Percentiles rank a stretch among this genome's conserved stretches.
Conservation (phyloP, 176 grass and related monocot species). For the Oryza longistaminata region DNA sequence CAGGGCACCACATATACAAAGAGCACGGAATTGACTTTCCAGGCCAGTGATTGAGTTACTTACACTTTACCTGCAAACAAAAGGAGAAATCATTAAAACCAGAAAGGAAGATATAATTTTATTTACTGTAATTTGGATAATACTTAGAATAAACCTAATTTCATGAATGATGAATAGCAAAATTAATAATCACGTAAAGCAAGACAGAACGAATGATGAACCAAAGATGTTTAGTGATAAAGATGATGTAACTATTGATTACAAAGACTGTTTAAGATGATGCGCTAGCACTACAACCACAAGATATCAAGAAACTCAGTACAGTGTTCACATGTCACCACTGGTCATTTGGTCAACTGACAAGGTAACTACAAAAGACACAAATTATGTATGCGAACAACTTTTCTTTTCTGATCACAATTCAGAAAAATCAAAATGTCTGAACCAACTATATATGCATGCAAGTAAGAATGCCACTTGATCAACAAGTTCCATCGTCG, state of each 20-base stretch:
- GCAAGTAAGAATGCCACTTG: background rate
- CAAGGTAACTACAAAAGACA: background rate
- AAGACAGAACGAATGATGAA: background rate
- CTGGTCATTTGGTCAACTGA: background rate
- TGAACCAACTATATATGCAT: conserved; percentile 12
- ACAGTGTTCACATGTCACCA: conserved; percentile 6
- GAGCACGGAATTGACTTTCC: background rate
- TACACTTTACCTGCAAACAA: conserved; percentile 96
- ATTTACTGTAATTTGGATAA: background rate
- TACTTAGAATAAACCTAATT: background rate
- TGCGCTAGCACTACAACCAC: background rate
- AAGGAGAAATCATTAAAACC: conserved; percentile 35
- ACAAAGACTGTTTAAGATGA: background rate
- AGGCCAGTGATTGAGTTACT: conserved; percentile 42
- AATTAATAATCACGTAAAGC: background rate
- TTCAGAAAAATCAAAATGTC: background rate
- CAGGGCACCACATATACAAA: conserved; percentile 15
- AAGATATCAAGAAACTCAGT: background rate
- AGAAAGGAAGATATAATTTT: conserved; percentile 13
- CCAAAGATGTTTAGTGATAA: background rate
- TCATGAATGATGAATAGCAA: background rate
- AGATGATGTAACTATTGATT: background rate
- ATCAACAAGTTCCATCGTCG: background rate
- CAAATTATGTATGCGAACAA: background rate
- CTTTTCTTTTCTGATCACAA: background rate